Percentiles rank a stretch among this genome's conserved stretches.
These are phyloP conservation scores for Coprinopsis cinerea DNA, from an alignment of 768 basidiomycete genomes.

Conservation along the genomic window DNA sequence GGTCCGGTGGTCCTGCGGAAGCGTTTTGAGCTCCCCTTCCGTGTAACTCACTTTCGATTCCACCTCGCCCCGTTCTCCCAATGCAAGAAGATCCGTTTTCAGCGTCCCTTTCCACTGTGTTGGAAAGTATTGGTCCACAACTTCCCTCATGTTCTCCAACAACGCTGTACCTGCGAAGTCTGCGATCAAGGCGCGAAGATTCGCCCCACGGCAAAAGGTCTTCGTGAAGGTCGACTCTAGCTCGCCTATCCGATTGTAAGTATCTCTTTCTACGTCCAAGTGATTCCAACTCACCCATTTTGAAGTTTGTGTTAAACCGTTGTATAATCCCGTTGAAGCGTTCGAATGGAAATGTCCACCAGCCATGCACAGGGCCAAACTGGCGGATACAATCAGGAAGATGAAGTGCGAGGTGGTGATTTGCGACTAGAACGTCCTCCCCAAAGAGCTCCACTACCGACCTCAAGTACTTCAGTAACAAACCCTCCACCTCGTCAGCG, in stretches of 20 bases:
- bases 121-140: too few species aligned
- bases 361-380: conserved; percentile 32
- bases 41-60: too few species aligned
- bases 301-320: conserved; percentile 3
- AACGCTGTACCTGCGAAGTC: too few species aligned
- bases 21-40: too few species aligned
- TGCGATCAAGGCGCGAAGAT: not conserved
- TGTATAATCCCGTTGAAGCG: conserved; percentile 8
- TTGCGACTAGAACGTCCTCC: conserved; percentile 20
- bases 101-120: too few species aligned
- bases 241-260: not conserved
- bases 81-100: too few species aligned
- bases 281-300: not conserved
- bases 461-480: conserved; percentile 27
- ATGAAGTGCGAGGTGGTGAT: conserved; percentile 38
- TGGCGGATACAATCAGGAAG: conserved; percentile 21
- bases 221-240: conserved; percentile 7
- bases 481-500: conserved; percentile 22
- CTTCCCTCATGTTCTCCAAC: too few species aligned
- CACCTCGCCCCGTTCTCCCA: too few species aligned
- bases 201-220: conserved; percentile 5
- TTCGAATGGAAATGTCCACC: conserved; percentile 28
- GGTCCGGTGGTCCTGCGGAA: too few species aligned
- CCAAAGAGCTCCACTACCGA: conserved; percentile 25
- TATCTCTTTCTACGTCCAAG: too few species aligned